Evolutionary conservation across 1,284 basidiomycete genomes (phyloP), one percentile per base, ranked within the genome.

Genomic region (Marasmius oreades): DNA sequence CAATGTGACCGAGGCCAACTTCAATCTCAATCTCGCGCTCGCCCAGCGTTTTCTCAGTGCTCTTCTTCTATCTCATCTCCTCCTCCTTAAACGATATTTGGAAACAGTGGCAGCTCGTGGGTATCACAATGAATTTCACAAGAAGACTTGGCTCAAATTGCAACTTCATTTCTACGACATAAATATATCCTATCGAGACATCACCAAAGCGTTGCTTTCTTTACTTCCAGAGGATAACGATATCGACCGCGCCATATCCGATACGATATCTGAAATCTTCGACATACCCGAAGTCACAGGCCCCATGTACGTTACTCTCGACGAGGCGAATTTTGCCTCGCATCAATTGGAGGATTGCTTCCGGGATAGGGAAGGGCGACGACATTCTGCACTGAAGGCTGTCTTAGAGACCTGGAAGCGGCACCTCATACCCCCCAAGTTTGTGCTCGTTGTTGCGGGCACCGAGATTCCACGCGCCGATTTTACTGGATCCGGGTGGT

Each of bases 11-110:
- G 23, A 28, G 7, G 33, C 37, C 11, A 23, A 34, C 2, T 23
- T 24, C 8, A 31, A 51, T 6, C 14, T 12, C 22, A 57, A 58
- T 33, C 33, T 36, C 44, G 48, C 23, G 2, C 23, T 47, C 10
- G 44, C 55, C 2, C 33, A 52, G 26, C 52, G 57, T 5, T 28
- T 10, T 22, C 23, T 57, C 43, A 60, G 59, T 26, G 42, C 55
- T 12, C 20, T 48, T 10, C 47, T 62, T 2, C 34, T 62, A 7
- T 23, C 57, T 8, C 59, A 55, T 8, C 36, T 62, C 7, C 51
- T 60, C 18, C 50, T 60, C 14, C 60, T 62, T 52, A 54, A 53
- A 18, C 14, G 37, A 51, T 60, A 59, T 28, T 24, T 62, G 14
- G 10, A 48, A 16, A 50, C 55, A 14, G 8, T 46, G 6, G 50